Conservation (phyloP, 1,284 basidiomycete genomes). For the Marasmius sp. region DNA sequence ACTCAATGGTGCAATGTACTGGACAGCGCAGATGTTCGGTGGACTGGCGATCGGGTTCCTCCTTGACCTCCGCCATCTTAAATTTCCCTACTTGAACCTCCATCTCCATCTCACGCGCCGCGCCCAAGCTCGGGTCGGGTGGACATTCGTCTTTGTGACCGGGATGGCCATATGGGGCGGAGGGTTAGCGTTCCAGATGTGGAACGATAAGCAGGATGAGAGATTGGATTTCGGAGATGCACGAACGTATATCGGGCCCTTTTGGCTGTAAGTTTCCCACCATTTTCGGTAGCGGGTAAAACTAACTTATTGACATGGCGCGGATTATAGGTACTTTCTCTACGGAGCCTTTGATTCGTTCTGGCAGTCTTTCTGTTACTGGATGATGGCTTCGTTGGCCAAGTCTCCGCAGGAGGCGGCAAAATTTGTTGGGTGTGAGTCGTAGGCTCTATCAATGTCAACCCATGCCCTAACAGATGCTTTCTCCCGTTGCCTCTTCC, state of each 20-base stretch:
- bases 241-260: not conserved
- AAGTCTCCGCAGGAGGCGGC: constrained; percentile 24
- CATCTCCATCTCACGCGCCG: no score
- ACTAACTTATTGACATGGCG: no score
- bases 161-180: constrained; percentile 28
- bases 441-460: not conserved
- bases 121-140: constrained; percentile 23
- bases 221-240: not conserved
- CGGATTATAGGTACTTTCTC: constrained; percentile 24
- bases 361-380: constrained; percentile 30
- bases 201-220: constrained; percentile 20
- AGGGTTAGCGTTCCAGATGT: constrained; percentile 26
- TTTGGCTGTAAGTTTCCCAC: not conserved
- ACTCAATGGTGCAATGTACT: constrained; percentile 28
- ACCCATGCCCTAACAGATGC: no score
- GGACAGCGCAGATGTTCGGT: constrained; percentile 29
- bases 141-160: constrained; percentile 22
- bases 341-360: constrained; percentile 28
- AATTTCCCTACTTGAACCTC: constrained; percentile 11
- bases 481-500: not conserved
- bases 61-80: constrained; percentile 1
- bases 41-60: constrained; percentile 24
- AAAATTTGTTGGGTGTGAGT: constrained; percentile 26
- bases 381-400: constrained; percentile 27
- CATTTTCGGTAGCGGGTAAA: constrained; percentile 8